Base-by-base conservation (phyloP, 345 rosid species). In the Triadica sebifera region DNA sequence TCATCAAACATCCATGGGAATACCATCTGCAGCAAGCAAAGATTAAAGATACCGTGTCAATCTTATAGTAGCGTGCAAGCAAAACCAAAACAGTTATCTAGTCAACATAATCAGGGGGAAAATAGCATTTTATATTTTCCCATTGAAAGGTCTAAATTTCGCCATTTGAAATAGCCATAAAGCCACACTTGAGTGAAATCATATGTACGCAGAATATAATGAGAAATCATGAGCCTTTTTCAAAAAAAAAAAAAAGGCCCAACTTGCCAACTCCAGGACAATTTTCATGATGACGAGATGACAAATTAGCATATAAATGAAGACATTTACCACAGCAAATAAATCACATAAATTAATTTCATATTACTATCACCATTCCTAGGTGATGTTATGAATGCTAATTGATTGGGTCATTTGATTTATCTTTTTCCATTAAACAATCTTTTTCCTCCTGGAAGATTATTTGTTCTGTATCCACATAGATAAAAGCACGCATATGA, bases 1-100 rank as follows among this genome's bases (percentile, higher is more conserved):
- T 95, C 98, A 73, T 91, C 98, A 75, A 93, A 91, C 97, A 93
- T 89, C 96, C 99, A 93, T 17, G 94, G 90, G 77, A 87, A 87
- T 65, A 88, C 73, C 92, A 89, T 91, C 97, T 91, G 81, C 34
- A 80, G 34, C 34, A 79, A 55, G 52, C 47, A 41, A 34, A 59
- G 62, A 72, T 39, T 70, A 73, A 61, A 56, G 17, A 66, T 25
- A 47, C 57, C 12, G 16, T 7, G 51, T 34, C 41, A 34, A 34
- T 20, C 43, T 20, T 22, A 41, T 38, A 13, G 15, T 52, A 39
- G 63, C n/a, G n/a, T 43, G 65, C 16, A 45, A 29, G 17, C 12
- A 41, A 43, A 11, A 19, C 37, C 39, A 37, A 50, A 19, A 12
- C 13, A 12, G 8, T 8, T 13, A 56, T 29, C 19, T 0, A 6